phyloP scores from a whole-genome alignment of 2,329 filamentous ascomycete species.

The Cadophora gregata region DNA sequence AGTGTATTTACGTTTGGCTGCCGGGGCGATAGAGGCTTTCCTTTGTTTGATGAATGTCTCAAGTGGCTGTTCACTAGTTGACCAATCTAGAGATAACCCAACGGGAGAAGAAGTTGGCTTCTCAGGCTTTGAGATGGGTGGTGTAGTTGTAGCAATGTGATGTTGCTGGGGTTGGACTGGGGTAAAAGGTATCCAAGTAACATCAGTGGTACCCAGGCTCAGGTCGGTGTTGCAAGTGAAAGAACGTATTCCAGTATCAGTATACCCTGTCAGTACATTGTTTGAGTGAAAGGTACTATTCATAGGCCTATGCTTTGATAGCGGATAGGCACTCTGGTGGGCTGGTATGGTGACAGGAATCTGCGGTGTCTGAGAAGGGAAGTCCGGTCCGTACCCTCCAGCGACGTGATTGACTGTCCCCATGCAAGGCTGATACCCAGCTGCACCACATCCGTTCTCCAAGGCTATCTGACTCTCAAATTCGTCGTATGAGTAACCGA shows the following conservation, averaged over 20 bases:
- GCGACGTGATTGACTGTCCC: conserved; percentile 11
- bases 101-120: neutral
- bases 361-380: conserved; percentile 21
- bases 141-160: neutral
- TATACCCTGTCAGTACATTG: neutral
- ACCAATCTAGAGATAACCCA: conserved; percentile 27
- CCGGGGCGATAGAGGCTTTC: neutral
- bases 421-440: conserved; percentile 12
- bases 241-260: too few species aligned
- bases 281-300: neutral
- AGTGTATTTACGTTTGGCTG: conserved; percentile 30
- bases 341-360: neutral
- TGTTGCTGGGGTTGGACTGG: neutral
- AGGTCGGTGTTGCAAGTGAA: neutral
- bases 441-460: neutral
- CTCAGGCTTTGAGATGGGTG: neutral
- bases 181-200: neutral
- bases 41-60: neutral
- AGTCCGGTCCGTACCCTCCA: neutral
- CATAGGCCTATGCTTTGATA: neutral
- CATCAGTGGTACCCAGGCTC: neutral
- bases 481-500: neutral
- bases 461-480: conserved; percentile 1
- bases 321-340: neutral
- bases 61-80: conserved; percentile 14